phyloP scores from a whole-genome alignment of 2,329 filamentous ascomycete genomes.

The Clarireedia hainanense region DNA sequence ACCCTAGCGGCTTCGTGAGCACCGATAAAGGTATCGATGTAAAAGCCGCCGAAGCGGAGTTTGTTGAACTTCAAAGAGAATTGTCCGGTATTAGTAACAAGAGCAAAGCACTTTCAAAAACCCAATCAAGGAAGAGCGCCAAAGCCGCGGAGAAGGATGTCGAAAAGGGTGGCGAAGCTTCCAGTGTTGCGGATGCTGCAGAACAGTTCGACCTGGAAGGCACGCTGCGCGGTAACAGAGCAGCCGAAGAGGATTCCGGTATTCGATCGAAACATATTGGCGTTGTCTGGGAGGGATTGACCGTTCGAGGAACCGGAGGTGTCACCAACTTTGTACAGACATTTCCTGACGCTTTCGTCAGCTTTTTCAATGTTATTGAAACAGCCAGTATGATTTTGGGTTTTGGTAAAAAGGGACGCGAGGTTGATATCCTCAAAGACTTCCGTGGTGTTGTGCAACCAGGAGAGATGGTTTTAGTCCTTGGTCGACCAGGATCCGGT shows the following conservation, averaged over 20 bases:
- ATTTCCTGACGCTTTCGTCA: conserved; percentile 63
- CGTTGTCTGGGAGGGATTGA: conserved; percentile 70
- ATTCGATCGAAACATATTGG: conserved; percentile 76
- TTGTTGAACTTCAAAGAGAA: conserved; percentile 57
- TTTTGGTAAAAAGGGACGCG: conserved; percentile 56
- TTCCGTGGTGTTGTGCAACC: conserved; percentile 60
- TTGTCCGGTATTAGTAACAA: conserved; percentile 49
- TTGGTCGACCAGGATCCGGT: conserved; percentile 66
- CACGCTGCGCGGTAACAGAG: conserved; percentile 62
- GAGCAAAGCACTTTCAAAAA: conserved; percentile 42
- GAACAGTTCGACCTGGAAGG: conserved; percentile 67
- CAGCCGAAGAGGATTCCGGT: conserved; percentile 65
- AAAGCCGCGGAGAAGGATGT: conserved; percentile 38
- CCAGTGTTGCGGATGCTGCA: conserved; percentile 26
- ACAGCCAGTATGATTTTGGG: conserved; percentile 58
- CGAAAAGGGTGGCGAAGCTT: conserved; percentile 43
- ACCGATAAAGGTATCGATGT: conserved; percentile 44
- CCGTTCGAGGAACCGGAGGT: conserved; percentile 68
- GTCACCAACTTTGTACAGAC: conserved; percentile 63
- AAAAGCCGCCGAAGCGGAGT: conserved; percentile 60
- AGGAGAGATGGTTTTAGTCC: conserved; percentile 66
- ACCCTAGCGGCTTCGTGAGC: conserved; percentile 41
- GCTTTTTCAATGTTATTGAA: conserved; percentile 67
- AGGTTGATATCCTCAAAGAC: conserved; percentile 66
- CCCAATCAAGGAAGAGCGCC: conserved; percentile 32